phyloP scores from a whole-genome alignment of 2,329 filamentous ascomycete species.

The Penicillium sp. region DNA sequence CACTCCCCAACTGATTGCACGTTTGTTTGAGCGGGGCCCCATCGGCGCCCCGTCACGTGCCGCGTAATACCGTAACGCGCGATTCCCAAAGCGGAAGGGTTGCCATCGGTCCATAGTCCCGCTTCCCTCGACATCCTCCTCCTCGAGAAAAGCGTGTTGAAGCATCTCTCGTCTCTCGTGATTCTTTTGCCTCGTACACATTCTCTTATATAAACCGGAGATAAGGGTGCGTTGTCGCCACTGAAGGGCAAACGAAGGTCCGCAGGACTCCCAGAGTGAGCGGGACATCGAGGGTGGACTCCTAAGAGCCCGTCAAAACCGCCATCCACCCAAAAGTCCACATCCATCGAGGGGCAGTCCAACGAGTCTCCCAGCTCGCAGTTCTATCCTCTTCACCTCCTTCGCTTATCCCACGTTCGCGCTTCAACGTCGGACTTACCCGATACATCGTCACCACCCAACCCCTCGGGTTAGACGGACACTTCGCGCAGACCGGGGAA shows the following conservation, averaged over 20 bases:
- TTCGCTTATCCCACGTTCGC: slow-evolving; percentile 46
- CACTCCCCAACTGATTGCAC: background rate
- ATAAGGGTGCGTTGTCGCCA: slow-evolving; percentile 22
- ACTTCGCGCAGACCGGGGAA: slow-evolving; percentile 42
- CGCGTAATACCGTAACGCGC: slow-evolving; percentile 24
- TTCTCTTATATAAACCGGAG: slow-evolving; percentile 1
- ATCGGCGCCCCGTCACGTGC: slow-evolving; percentile 18
- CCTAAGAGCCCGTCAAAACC: slow-evolving; percentile 33
- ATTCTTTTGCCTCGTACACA: background rate
- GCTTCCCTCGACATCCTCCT: slow-evolving; percentile 5
- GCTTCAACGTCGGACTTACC: slow-evolving; percentile 49
- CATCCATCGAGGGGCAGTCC: slow-evolving; percentile 55
- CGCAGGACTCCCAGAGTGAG: slow-evolving; percentile 27
- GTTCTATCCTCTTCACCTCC: slow-evolving; percentile 49
- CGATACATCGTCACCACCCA: slow-evolving; percentile 44
- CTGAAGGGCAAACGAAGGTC: slow-evolving; percentile 24
- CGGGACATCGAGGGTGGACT: slow-evolving; percentile 40
- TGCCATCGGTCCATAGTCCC: slow-evolving; percentile 12
- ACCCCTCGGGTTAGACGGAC: slow-evolving; percentile 49
- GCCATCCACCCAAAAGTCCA: slow-evolving; percentile 30
- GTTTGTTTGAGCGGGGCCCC: background rate
- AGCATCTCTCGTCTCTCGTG: slow-evolving; percentile 6
- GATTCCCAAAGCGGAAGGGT: slow-evolving; percentile 20
- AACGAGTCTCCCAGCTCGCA: slow-evolving; percentile 37
- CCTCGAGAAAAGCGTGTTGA: slow-evolving; percentile 1